Base-by-base conservation (phyloP, 495 filamentous ascomycete genomes). In the Aspergillus ellipticus region DNA sequence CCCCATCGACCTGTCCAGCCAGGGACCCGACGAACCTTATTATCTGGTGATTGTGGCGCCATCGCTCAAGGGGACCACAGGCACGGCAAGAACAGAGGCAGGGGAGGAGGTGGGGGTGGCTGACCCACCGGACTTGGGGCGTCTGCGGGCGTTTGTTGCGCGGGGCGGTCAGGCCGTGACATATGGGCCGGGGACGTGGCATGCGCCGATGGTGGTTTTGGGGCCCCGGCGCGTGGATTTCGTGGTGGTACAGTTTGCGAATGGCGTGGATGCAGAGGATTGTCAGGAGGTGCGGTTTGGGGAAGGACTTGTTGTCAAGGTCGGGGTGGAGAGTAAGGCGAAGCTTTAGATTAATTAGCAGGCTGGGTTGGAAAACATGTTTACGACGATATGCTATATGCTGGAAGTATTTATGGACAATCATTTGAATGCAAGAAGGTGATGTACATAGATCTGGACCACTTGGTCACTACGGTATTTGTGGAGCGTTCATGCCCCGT, bases 31-130 rank as follows among this genome's bases (percentile, higher is more conserved):
- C 17, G 66, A 74, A 41, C 72, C 57, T 2, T 65, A 77, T 17
- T 95, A 88, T 63, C 79, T 98, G n/a, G 90, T 98, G 47, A 84
- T 97, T 49, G 94, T 98, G 20, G 94, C 95, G 15, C 94, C 92
- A 0, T 89, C 83, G 1, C 55, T 76, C 4, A 65, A 69, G 55
- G 69, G 72, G 0, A 48, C 68, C 51, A 64, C 66, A 2, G 66
- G 66, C 0, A 69, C 64, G 2, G 66, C 70, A 17, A 73, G 73
- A 33, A 70, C 74, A 20, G 63, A 63, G 0, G 51, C 50, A 0
- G 74, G 70, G 0, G 65, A 68, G 42, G 67, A 42, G 29, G 48
- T 78, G 62, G 61, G 62, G 2, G 63, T 79, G 35, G 63, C 55
- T 0, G 89, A 92, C 0, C 74, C 88, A 46, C 94, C 94, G 8